A percentile compares a stretch with the other conserved stretches of the same genome.
Conservation (phyloP, 768 basidiomycete species). For the Termitomyces sp. region DNA sequence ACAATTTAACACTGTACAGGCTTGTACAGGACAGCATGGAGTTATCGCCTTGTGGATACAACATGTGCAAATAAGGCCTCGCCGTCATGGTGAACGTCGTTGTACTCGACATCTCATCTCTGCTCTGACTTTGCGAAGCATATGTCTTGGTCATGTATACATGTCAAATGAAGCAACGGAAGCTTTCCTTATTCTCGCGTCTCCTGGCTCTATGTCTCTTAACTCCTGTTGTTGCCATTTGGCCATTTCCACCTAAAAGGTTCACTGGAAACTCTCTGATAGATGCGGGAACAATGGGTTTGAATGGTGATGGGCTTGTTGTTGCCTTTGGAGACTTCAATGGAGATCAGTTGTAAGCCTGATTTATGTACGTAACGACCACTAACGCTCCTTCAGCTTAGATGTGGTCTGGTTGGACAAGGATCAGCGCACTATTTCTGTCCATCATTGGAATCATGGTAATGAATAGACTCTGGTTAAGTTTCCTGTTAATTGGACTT, state of each 20-base stretch:
- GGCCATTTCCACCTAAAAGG: slow-evolving; percentile 88
- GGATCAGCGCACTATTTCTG: slow-evolving; percentile 73
- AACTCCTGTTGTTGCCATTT: slow-evolving; percentile 25
- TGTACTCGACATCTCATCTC: neutral
- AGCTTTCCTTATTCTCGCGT: neutral
- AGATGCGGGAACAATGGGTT: slow-evolving; percentile 73
- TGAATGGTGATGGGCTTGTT: slow-evolving; percentile 66
- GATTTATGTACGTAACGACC: neutral
- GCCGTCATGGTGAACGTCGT: neutral
- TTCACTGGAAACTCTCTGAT: slow-evolving; percentile 81
- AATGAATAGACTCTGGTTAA: slow-evolving; percentile 13
- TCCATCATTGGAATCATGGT: slow-evolving; percentile 85
- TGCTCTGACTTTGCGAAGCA: neutral
- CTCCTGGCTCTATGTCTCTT: slow-evolving; percentile 4
- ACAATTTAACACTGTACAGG: no score
- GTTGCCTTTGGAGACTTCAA: slow-evolving; percentile 94
- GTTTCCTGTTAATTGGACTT: neutral
- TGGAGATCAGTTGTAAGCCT: slow-evolving; percentile 87
- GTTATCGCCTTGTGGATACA: slow-evolving; percentile 1
- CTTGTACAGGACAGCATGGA: neutral
- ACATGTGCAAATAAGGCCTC: slow-evolving; percentile 1
- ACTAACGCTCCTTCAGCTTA: slow-evolving; percentile 40
- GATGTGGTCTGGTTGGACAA: slow-evolving; percentile 73
- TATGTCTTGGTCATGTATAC: slow-evolving; percentile 11
- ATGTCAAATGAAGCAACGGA: slow-evolving; percentile 8